Conservation (phyloP, 495 filamentous ascomycete genomes). For the Xylaria venustula region DNA sequence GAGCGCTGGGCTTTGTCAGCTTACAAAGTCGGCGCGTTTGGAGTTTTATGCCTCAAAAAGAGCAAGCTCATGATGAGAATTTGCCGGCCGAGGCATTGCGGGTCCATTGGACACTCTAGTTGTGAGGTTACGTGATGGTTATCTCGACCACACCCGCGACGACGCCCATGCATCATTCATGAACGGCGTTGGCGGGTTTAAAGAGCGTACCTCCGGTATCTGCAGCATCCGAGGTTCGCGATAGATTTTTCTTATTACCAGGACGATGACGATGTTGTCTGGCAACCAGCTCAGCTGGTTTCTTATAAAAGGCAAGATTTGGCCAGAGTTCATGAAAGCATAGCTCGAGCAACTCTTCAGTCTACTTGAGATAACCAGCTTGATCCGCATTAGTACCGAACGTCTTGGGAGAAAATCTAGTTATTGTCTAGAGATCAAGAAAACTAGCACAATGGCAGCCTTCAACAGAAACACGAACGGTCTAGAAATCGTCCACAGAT, state of each 20-base stretch:
- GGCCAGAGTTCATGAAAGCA: neutral
- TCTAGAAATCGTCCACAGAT: slow-evolving; percentile 33
- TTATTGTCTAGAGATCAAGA: neutral
- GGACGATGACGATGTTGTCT: neutral
- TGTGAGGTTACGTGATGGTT: neutral
- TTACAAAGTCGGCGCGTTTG: too few relatives aligned
- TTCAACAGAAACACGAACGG: slow-evolving; percentile 31
- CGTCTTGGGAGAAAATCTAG: neutral
- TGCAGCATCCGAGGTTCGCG: neutral
- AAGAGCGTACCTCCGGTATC: neutral
- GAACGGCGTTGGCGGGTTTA: neutral
- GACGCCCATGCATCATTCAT: too few relatives aligned
- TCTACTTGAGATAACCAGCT: neutral
- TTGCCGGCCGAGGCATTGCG: too few relatives aligned
- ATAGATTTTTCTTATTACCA: neutral
- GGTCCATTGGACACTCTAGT: neutral
- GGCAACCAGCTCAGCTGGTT: neutral
- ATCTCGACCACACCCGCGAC: too few relatives aligned
- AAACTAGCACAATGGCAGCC: slow-evolving; percentile 16
- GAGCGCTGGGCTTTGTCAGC: neutral
- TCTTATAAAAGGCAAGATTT: neutral
- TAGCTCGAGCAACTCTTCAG: neutral
- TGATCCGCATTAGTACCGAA: neutral
- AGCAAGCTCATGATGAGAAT: too few relatives aligned
- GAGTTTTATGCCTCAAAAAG: too few relatives aligned